Percentiles rank a stretch among this genome's conserved stretches.
Conservation (phyloP, 139 green algal species). For the Trebouxia sp. region DNA sequence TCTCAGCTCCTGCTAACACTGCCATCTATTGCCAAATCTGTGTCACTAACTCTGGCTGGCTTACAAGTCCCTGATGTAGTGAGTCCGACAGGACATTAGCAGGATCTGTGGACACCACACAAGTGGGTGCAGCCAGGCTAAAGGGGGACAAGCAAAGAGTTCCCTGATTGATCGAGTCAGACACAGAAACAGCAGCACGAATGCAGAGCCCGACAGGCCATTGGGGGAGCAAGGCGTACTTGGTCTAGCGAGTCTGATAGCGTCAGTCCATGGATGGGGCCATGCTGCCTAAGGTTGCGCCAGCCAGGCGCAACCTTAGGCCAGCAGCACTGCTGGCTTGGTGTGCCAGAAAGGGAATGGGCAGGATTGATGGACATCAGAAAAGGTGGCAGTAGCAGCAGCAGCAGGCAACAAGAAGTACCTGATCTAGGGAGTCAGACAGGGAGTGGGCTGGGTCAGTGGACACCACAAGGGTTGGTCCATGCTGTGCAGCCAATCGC, state of each 20-base stretch:
- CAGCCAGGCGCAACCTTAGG: too few relatives aligned
- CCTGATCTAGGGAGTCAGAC: conserved; percentile 90
- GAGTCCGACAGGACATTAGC: conserved; percentile 95
- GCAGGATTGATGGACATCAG: too few relatives aligned
- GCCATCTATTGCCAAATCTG: conserved; percentile 83
- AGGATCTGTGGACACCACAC: conserved; percentile 97
- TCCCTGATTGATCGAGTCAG: background rate
- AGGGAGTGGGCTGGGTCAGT: conserved; percentile 99
- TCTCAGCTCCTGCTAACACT: conserved; percentile 70
- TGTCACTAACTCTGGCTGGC: conserved; percentile 80
- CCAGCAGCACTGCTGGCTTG: too few relatives aligned
- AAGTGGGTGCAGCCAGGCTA: too few relatives aligned
- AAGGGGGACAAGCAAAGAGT: too few relatives aligned
- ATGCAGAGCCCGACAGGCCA: background rate
- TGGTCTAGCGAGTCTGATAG: too few relatives aligned
- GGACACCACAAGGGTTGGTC: conserved; percentile 93
- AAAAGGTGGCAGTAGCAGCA: too few relatives aligned
- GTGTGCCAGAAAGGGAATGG: too few relatives aligned
- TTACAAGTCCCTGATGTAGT: conserved; percentile 76
- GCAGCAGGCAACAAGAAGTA: background rate
- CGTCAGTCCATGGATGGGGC: too few relatives aligned
- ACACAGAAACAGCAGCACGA: background rate
- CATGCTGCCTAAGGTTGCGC: too few relatives aligned
- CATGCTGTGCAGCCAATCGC: conserved; percentile 67
- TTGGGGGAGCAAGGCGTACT: too few relatives aligned